phyloP scores from a whole-genome alignment of 495 filamentous ascomycete genomes.

The Aspergillus asperescens region DNA sequence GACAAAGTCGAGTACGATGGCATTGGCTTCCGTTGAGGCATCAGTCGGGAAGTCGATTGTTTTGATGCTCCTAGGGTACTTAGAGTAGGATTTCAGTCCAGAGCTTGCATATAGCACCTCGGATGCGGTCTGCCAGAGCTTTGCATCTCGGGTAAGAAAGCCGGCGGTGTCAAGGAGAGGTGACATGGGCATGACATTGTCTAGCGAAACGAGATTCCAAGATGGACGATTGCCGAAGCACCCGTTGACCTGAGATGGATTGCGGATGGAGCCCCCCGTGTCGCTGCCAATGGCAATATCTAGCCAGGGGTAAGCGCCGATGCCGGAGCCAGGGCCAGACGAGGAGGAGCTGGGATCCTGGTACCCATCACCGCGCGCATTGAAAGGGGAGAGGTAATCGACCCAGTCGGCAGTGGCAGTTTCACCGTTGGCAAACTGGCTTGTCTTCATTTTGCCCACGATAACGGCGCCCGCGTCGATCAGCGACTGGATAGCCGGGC shows the following conservation, averaged over 20 bases:
- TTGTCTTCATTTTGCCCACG: conserved; percentile 45
- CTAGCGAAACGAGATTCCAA: conserved; percentile 18
- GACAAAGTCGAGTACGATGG: not conserved
- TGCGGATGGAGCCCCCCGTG: conserved; percentile 40
- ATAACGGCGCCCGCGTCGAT: conserved; percentile 42
- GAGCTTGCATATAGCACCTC: conserved; percentile 32
- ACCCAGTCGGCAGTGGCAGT: conserved; percentile 36
- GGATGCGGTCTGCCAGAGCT: conserved; percentile 42
- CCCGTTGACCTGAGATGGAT: conserved; percentile 16
- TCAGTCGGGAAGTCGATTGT: not conserved
- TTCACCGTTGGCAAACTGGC: conserved; percentile 42
- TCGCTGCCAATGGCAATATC: conserved; percentile 45
- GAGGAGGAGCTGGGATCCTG: conserved; percentile 36
- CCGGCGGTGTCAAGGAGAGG: conserved; percentile 45
- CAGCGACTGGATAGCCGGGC: conserved; percentile 32
- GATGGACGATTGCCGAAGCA: conserved; percentile 30
- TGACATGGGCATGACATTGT: conserved; percentile 40
- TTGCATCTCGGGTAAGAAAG: conserved; percentile 44
- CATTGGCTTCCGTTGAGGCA: not conserved
- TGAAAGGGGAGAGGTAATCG: conserved; percentile 41
- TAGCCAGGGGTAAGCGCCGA: conserved; percentile 38
- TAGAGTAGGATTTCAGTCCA: conserved; percentile 3
- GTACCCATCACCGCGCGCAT: conserved; percentile 42
- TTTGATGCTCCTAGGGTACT: not conserved
- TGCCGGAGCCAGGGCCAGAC: conserved; percentile 34